Base-by-base conservation (phyloP, 306 rosid genomes). In the Dryas alaskensis region DNA sequence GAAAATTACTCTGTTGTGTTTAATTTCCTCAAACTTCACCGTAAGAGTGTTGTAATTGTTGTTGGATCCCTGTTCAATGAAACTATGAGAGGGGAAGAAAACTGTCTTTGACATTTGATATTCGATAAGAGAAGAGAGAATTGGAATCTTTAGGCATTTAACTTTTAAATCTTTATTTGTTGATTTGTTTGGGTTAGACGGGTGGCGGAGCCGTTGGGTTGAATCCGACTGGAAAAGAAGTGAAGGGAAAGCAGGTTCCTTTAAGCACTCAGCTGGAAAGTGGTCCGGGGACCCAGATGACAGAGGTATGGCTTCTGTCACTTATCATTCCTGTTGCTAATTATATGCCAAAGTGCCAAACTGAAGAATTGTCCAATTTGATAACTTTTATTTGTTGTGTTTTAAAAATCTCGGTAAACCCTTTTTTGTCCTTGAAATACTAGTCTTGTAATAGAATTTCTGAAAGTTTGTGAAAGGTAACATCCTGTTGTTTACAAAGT, bases 211-310 rank as follows among this genome's bases (percentile, higher is more conserved):
- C 55, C 89, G 97, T 5, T 95, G 99, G 99, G 93, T 95, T 4
- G 78, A 27, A 64, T 95, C 99, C 1, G 97, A 90, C 74, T 92
- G 99, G 98, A 95, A 95, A 81, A 84, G 68, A 58, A 74, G 72
- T 4, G 97, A 95, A 82, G 97, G 96, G 4, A 92, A 95, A 86
- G 98, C 99, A 2, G 99, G 99, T 76, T 86, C 92, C 11, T 95
- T 95, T 86, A 92, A 86, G 74, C 93, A 92, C 82, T 54, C 96
- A 0, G 84, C 97, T 60, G 99, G 99, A 72, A 85, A 82, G 75
- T 95, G 97, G 98, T 17, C 91, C 7, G 99, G 96, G 57, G 99
- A 95, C 82, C 98, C 89, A 0, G 99, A 92, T 71, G 99, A 95
- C 39, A 90, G 81, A 87, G 99, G 99, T 94, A 79, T 60, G 13